Conservation (phyloP, 139 green algal species). For the Edaphochlamys debaryana region DNA sequence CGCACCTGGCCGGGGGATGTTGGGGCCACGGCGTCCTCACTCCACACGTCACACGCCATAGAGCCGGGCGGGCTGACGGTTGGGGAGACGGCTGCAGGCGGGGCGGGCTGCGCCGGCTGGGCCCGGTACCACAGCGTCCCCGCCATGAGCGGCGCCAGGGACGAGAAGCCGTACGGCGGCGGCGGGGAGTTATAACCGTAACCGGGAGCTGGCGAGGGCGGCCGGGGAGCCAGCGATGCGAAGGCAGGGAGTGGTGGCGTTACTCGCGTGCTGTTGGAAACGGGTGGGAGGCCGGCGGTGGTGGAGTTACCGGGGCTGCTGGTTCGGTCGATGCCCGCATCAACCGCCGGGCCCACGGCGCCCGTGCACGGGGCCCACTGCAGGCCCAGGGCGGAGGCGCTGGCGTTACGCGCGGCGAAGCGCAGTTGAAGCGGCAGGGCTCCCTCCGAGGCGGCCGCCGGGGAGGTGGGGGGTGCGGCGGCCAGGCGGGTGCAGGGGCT, state of each 20-base stretch:
- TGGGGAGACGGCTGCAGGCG: not conserved
- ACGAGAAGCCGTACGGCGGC: not conserved
- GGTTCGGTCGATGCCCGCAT: no score
- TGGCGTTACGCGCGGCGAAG: not conserved
- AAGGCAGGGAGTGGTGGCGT: no score
- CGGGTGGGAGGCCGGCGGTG: not conserved
- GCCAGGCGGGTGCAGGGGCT: constrained; percentile 12
- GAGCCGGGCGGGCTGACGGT: not conserved
- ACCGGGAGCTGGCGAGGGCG: not conserved
- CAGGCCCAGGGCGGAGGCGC: not conserved
- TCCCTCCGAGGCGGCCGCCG: no score
- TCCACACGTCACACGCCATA: constrained; percentile 26
- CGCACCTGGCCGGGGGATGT: not conserved
- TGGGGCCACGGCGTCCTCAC: not conserved
- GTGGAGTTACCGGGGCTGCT: not conserved
- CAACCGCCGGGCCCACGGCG: not conserved
- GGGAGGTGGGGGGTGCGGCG: not conserved
- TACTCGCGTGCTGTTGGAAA: no score
- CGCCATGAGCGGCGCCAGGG: not conserved
- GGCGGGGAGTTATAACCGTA: no score
- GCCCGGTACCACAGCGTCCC: not conserved
- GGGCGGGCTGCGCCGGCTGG: not conserved
- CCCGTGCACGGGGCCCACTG: not conserved
- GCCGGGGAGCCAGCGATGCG: not conserved
- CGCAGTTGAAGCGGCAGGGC: constrained; percentile 27